phyloP scores from a whole-genome alignment of 176 grass and related monocot species.

The Hordeum marinum region DNA sequence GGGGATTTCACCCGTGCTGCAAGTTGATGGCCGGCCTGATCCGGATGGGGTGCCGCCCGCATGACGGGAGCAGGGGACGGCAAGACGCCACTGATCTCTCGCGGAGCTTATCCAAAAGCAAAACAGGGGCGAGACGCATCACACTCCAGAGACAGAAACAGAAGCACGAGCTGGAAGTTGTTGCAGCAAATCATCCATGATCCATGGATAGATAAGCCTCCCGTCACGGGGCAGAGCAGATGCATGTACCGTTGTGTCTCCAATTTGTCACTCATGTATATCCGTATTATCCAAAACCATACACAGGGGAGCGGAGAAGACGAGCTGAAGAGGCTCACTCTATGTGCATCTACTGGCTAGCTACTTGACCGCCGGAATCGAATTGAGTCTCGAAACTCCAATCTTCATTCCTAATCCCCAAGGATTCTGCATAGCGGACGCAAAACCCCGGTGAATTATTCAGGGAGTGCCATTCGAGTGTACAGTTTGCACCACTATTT shows the following conservation, averaged over 20 bases:
- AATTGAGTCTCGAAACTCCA: slow-evolving; percentile 14
- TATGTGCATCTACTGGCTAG: no score
- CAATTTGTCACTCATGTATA: neutral
- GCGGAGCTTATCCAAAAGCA: neutral
- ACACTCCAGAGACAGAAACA: neutral
- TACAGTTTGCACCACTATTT: neutral
- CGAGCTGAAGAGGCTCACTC: neutral
- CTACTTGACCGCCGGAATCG: no score
- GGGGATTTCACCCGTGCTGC: neutral
- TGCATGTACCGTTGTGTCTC: neutral
- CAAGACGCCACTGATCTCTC: neutral
- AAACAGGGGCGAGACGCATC: neutral
- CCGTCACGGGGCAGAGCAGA: neutral
- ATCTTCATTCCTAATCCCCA: neutral
- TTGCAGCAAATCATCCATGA: neutral
- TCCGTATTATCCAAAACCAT: neutral
- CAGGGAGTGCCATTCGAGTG: no score
- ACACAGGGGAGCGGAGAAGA: neutral
- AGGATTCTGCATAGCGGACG: neutral
- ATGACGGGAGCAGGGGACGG: slow-evolving; percentile 9
- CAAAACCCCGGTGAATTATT: neutral
- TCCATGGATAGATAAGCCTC: neutral
- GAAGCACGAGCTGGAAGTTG: no score
- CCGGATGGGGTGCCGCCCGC: neutral
- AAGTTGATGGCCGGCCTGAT: neutral